Percentiles rank a stretch among this genome's conserved stretches.
These are phyloP conservation scores for Alloascoidea africana DNA, from an alignment of 805 yeast genomes.

Conservation along the genomic window DNA sequence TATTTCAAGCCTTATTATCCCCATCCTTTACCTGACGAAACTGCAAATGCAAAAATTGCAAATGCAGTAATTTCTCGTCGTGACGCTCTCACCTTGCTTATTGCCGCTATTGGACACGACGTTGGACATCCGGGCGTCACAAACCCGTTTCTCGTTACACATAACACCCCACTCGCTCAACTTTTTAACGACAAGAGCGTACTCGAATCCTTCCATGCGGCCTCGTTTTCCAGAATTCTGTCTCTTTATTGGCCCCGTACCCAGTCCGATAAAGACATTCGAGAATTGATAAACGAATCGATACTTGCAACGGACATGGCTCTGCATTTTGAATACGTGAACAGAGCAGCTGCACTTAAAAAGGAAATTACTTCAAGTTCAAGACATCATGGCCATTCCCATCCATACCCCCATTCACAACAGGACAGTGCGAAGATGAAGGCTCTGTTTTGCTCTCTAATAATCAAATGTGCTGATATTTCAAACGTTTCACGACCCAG, in stretches of 20 bases:
- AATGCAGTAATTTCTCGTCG: constrained; percentile 14
- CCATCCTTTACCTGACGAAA: neutral
- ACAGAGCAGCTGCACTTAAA: constrained; percentile 14
- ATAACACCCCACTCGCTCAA: constrained; percentile 47
- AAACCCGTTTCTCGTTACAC: constrained; percentile 46
- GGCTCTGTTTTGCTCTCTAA: constrained; percentile 40
- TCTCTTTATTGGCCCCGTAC: constrained; percentile 28
- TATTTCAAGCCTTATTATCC: constrained; percentile 7
- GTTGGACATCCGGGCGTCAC: constrained; percentile 96
- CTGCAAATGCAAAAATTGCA: constrained; percentile 6
- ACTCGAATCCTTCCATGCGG: constrained; percentile 70
- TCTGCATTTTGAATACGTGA: constrained; percentile 60
- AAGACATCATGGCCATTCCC: constrained; percentile 4
- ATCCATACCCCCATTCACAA: constrained; percentile 1
- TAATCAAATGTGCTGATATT: constrained; percentile 91
- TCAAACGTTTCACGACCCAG: constrained; percentile 83
- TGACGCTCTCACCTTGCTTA: constrained; percentile 44
- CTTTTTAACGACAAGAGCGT: constrained; percentile 52
- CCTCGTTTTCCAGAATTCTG: constrained; percentile 39
- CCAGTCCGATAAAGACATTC: constrained; percentile 4
- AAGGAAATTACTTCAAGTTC: constrained; percentile 7
- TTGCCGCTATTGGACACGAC: constrained; percentile 91
- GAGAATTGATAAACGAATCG: constrained; percentile 18
- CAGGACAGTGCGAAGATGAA: constrained; percentile 14
- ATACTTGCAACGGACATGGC: constrained; percentile 93